Conservation (phyloP, 108 stramenopile genomes). For the Chaetoceros muelleri region DNA sequence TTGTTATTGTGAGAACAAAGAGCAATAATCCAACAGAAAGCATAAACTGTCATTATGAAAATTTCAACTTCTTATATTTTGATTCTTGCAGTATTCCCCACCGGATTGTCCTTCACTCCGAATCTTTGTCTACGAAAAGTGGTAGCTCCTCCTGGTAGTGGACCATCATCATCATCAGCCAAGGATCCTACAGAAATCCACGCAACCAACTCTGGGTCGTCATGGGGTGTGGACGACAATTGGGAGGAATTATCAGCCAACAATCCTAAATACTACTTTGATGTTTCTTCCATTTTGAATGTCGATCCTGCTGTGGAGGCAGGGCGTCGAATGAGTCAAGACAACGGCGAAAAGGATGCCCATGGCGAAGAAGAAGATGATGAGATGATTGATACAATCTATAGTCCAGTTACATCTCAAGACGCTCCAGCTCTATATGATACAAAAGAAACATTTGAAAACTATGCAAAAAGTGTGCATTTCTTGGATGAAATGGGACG, state of each 20-base stretch:
- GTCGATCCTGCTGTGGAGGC: not conserved
- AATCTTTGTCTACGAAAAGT: too few relatives aligned
- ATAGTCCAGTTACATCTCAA: not conserved
- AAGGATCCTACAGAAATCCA: not conserved
- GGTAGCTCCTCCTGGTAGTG: too few relatives aligned
- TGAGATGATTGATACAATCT: not conserved
- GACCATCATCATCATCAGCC: too few relatives aligned
- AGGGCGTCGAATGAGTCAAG: not conserved
- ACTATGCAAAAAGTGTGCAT: not conserved
- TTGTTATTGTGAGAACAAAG: too few relatives aligned
- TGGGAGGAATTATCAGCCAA: not conserved
- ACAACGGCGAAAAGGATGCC: not conserved
- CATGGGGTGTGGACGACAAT: not conserved
- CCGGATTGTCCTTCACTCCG: too few relatives aligned
- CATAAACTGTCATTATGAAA: too few relatives aligned
- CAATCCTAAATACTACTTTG: not conserved
- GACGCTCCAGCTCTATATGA: not conserved
- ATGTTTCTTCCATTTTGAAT: not conserved
- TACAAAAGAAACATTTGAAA: not conserved
- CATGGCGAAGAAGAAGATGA: not conserved
- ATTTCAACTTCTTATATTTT: too few relatives aligned
- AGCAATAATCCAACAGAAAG: too few relatives aligned
- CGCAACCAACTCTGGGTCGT: not conserved
- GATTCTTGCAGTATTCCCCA: too few relatives aligned
- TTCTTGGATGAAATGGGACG: slow-evolving; percentile 25